These are phyloP conservation scores for Lolium rigidum DNA, from an alignment of 176 grass and related monocot genomes.

Conservation along the genomic window DNA sequence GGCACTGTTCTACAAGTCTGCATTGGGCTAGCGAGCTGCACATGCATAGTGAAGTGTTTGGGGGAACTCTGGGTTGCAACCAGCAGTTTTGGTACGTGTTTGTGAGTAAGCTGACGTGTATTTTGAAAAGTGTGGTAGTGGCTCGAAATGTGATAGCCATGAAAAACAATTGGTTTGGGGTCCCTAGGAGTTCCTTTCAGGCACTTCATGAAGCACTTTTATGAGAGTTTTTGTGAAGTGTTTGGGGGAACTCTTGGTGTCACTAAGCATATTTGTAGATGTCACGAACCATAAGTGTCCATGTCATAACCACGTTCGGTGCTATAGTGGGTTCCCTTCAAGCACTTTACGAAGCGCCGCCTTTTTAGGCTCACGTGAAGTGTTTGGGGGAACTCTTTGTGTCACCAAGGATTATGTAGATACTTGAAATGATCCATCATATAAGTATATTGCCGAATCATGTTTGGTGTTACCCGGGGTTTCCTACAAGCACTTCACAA, in stretches of 20 bases:
- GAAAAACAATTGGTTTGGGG: constrained; percentile 38
- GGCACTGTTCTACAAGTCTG: background rate
- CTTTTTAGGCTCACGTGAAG: constrained; percentile 20
- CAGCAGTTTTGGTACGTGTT: background rate
- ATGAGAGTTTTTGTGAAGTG: constrained; percentile 50
- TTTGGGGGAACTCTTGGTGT: constrained; percentile 58
- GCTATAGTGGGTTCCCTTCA: constrained; percentile 47
- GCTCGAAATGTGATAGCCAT: background rate
- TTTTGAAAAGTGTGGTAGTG: background rate
- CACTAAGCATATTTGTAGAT: constrained; percentile 17
- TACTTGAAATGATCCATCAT: no score
- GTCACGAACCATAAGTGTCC: background rate
- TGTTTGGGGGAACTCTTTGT: constrained; percentile 51
- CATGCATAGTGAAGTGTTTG: constrained; percentile 51
- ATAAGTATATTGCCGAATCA: constrained; percentile 48
- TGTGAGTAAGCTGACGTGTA: background rate
- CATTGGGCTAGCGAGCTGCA: background rate
- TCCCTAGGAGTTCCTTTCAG: constrained; percentile 49
- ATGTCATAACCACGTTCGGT: constrained; percentile 14
- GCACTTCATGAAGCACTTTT: constrained; percentile 36
- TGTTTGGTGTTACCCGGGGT: constrained; percentile 34
- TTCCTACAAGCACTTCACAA: background rate
- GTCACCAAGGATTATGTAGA: constrained; percentile 9
- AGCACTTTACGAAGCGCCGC: constrained; percentile 20
- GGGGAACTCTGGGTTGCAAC: constrained; percentile 40